A percentile compares a stretch with the other conserved stretches of the same genome.
These are phyloP conservation scores for Populus tremula DNA, from an alignment of 345 rosid species.

Conservation along the genomic window DNA sequence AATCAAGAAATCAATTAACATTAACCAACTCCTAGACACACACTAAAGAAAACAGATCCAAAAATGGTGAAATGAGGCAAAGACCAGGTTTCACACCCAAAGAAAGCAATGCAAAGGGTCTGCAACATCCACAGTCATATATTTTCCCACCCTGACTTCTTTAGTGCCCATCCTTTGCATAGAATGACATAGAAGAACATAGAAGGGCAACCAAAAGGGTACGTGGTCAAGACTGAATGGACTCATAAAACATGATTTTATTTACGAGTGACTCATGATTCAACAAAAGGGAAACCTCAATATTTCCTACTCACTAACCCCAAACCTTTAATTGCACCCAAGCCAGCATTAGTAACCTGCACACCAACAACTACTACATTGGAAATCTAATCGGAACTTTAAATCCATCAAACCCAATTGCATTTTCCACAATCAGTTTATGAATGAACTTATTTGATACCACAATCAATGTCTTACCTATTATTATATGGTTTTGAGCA, in stretches of 20 bases:
- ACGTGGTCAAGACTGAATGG: not conserved
- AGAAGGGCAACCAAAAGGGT: not conserved
- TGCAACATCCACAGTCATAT: not conserved
- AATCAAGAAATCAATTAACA: not conserved
- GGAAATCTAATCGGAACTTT: not conserved
- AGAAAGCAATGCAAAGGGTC: not conserved
- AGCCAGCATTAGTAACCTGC: not conserved
- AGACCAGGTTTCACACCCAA: not conserved
- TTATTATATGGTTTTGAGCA: not conserved
- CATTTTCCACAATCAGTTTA: not conserved
- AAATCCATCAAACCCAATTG: no score
- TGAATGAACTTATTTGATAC: not conserved
- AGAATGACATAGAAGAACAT: not conserved
- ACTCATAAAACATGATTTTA: not conserved
- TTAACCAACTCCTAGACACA: not conserved
- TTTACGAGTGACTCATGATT: not conserved
- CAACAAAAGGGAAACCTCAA: not conserved
- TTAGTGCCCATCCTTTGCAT: not conserved
- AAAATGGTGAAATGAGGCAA: not conserved
- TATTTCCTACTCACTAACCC: not conserved
- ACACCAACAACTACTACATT: not conserved
- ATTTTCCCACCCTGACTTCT: not conserved
- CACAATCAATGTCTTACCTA: not conserved
- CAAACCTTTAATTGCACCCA: not conserved
- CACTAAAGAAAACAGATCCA: not conserved